Conservation (phyloP, 2,329 filamentous ascomycete genomes). For the Penicillium thymicola region DNA sequence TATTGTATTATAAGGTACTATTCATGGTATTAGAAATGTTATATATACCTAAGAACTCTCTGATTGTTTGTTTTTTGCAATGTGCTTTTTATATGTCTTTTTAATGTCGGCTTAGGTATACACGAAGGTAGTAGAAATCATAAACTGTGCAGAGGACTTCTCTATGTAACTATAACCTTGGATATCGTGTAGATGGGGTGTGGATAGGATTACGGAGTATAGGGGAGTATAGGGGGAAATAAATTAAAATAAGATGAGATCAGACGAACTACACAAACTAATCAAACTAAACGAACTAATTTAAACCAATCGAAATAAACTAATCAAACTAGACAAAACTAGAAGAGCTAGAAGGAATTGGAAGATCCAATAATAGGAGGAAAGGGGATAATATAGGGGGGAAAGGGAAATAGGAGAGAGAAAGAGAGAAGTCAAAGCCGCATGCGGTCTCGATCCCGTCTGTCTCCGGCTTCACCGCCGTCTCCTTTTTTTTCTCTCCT, state of each 20-base stretch:
- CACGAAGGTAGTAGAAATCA: background rate
- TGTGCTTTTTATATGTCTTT: background rate
- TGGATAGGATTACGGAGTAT: background rate
- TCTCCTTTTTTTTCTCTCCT: constrained; percentile 6
- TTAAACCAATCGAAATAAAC: background rate
- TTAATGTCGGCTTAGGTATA: background rate
- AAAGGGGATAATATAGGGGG: background rate
- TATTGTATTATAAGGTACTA: background rate
- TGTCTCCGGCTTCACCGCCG: constrained; percentile 21
- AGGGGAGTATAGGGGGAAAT: background rate
- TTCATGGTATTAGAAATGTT: too few species aligned
- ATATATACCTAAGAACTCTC: too few species aligned
- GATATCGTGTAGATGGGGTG: background rate
- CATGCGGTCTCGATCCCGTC: constrained; percentile 17
- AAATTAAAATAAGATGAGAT: background rate
- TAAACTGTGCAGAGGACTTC: too few species aligned
- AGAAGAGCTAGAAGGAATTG: background rate
- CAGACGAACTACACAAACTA: background rate
- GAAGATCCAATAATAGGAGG: constrained; percentile 1
- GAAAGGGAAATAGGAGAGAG: background rate
- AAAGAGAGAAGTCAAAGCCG: constrained; percentile 5
- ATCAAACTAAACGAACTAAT: background rate
- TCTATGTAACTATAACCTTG: too few species aligned
- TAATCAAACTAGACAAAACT: background rate
- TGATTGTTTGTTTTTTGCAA: too few species aligned